Conservation (phyloP, 2,329 filamentous ascomycete genomes). For the Fusarium pseudocircinatum region DNA sequence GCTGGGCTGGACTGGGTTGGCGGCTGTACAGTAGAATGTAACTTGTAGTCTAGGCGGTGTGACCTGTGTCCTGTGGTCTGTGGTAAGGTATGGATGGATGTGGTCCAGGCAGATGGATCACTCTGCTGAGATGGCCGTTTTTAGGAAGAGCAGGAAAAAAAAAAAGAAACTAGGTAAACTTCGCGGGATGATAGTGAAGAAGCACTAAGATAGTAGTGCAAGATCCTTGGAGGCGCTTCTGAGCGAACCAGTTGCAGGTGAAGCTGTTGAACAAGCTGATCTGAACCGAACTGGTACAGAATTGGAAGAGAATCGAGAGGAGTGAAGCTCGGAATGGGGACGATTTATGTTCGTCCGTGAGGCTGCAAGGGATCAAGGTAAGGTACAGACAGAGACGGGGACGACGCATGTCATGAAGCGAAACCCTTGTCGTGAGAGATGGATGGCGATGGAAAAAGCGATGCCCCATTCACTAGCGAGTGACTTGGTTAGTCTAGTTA, state of each 20-base stretch:
- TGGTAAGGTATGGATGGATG: slow-evolving; percentile 29
- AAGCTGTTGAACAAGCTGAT: slow-evolving; percentile 36
- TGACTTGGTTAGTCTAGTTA: neutral
- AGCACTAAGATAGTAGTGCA: slow-evolving; percentile 43
- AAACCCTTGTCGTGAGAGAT: slow-evolving; percentile 39
- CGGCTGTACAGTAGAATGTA: neutral
- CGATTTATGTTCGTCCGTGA: slow-evolving; percentile 46
- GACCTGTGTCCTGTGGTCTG: slow-evolving; percentile 33
- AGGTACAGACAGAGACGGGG: slow-evolving; percentile 23
- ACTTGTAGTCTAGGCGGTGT: slow-evolving; percentile 42
- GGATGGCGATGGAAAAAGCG: slow-evolving; percentile 32
- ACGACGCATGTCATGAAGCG: slow-evolving; percentile 41
- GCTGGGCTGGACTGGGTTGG: slow-evolving; percentile 15
- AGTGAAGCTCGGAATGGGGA: slow-evolving; percentile 40
- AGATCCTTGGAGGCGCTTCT: slow-evolving; percentile 35
- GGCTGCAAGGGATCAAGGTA: slow-evolving; percentile 37
- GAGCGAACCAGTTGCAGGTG: slow-evolving; percentile 41
- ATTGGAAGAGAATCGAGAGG: slow-evolving; percentile 13
- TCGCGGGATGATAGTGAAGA: slow-evolving; percentile 39
- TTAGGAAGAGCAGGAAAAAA: slow-evolving; percentile 19
- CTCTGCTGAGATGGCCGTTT: slow-evolving; percentile 40
- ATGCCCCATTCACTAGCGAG: slow-evolving; percentile 41
- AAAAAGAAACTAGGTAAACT: slow-evolving; percentile 18
- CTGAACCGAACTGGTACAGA: slow-evolving; percentile 37
- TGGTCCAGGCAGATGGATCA: slow-evolving; percentile 41